Conservation (phyloP, 2,329 filamentous ascomycete species). For the Neocatenulostroma microsporum region DNA sequence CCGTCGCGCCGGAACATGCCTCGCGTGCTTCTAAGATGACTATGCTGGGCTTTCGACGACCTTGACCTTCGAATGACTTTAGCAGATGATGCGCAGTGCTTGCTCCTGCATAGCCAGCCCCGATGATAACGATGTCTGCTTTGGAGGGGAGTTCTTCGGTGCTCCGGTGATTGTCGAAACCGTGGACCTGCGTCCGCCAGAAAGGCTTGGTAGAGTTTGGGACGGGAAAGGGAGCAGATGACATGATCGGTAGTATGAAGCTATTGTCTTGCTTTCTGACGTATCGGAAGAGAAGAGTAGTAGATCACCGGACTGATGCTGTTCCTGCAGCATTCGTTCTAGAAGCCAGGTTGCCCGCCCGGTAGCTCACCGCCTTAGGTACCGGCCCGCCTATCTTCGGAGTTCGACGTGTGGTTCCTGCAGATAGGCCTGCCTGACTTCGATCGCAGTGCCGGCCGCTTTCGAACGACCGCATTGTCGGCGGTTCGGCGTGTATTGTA, state of each 20-base stretch:
- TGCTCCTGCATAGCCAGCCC: conserved; percentile 63
- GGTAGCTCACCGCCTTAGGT: no score
- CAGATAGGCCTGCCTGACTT: no score
- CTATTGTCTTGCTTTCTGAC: neutral
- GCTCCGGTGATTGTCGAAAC: conserved; percentile 50
- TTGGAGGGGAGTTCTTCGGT: conserved; percentile 52
- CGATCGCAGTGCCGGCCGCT: no score
- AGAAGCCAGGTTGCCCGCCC: no score
- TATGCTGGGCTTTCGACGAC: conserved; percentile 42
- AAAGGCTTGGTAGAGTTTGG: conserved; percentile 23
- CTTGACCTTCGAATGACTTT: no score
- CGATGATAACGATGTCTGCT: conserved; percentile 61
- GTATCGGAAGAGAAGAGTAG: no score
- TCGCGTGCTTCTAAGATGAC: conserved; percentile 67
- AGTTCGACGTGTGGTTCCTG: no score
- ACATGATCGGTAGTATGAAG: neutral
- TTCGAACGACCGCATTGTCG: no score
- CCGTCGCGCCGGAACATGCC: conserved; percentile 70
- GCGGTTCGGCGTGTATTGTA: no score
- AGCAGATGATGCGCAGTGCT: conserved; percentile 23
- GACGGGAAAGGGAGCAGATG: conserved; percentile 2
- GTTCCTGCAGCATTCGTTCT: no score
- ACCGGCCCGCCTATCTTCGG: no score
- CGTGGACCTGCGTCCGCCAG: conserved; percentile 33
- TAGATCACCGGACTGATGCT: no score